Percentiles rank a stretch among this genome's conserved stretches.
Evolutionary conservation across 2,329 filamentous ascomycete genomes (phyloP).

Genomic region (Nannizziopsis barbatae): DNA sequence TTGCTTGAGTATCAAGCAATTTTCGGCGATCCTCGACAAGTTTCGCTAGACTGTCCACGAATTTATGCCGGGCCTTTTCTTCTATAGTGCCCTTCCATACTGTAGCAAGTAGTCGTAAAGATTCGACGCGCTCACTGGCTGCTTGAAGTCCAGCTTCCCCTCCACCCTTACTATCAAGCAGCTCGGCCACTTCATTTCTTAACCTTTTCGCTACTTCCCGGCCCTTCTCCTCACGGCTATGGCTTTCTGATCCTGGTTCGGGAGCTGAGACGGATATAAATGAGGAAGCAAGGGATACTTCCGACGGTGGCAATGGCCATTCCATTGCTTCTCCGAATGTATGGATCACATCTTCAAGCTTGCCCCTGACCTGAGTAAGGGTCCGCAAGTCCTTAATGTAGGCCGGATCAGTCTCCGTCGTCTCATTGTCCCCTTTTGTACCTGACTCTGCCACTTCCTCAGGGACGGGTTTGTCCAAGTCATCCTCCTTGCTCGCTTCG

Average conservation of each 20-base stretch:
- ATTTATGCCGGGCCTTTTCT: constrained; percentile 69
- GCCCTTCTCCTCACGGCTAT: constrained; percentile 74
- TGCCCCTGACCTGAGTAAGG: constrained; percentile 65
- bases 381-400: constrained; percentile 72
- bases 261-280: constrained; percentile 86
- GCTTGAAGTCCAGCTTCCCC: constrained; percentile 53
- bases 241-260: constrained; percentile 53
- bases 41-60: constrained; percentile 70
- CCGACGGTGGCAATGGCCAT: constrained; percentile 81
- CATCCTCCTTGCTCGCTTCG: constrained; percentile 6
- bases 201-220: constrained; percentile 64
- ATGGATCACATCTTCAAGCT: constrained; percentile 81
- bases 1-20: constrained; percentile 33
- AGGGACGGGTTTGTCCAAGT: constrained; percentile 2
- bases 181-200: constrained; percentile 55
- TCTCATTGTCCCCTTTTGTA: not conserved
- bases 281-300: constrained; percentile 69
- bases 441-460: constrained; percentile 4
- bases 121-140: constrained; percentile 62
- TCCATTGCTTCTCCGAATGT: constrained; percentile 93
- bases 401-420: constrained; percentile 41
- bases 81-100: constrained; percentile 96
- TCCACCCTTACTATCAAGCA: constrained; percentile 51
- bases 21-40: constrained; percentile 64
- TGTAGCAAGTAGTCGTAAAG: constrained; percentile 61